Evolutionary conservation across 768 basidiomycete genomes (phyloP), one percentile per base, ranked within the genome.

Genomic region (Boletus reticulatus): DNA sequence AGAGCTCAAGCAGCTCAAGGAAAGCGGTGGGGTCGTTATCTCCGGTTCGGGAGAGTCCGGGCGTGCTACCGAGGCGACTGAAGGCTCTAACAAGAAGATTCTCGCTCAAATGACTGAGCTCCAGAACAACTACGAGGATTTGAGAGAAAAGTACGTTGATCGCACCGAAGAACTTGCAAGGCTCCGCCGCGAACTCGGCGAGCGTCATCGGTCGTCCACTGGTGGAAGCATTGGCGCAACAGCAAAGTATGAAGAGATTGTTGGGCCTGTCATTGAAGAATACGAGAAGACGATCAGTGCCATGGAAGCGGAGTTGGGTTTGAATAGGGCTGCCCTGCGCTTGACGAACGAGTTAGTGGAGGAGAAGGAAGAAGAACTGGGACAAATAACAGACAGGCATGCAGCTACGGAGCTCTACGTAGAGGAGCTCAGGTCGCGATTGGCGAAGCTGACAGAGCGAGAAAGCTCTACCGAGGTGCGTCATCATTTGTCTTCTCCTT

Each of bases 231-330:
- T 87, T 20, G 81, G 83, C 4, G 89, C 84, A 17, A 89, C 85
- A 4, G 85, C 79, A 56, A 88, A 86, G 65, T 93, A 93, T 65
- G 92, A 93, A 66, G 92, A 93, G 72, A 94, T 90, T 59, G 95
- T 98, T 20, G 95, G 94, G 16, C 96, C 96, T 3, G 94, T 99
- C 62, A 97, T 99, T 49, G 92, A 97, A 73, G 94, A 98, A 74
- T 99, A 99, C 72, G 96, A 99, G 78, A 94, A 96, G 78, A 93
- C 94, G 1, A 96, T 98, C 61, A 82, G 85, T 41, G 88, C 93
- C 3, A 89, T 99, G 81, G 97, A 99, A 72, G 91, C 90, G 0
- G 94, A 96, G 72, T 78, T 97, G 50, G 90, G 82, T 61, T 77
- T 95, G 52, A 94, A 94, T 62, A 81, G 89, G 48, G 92, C 91